Percentiles rank a stretch among this genome's conserved stretches.
These are phyloP conservation scores for Austroboletus niveus DNA, from an alignment of 1,284 basidiomycete genomes.

Conservation along the genomic window DNA sequence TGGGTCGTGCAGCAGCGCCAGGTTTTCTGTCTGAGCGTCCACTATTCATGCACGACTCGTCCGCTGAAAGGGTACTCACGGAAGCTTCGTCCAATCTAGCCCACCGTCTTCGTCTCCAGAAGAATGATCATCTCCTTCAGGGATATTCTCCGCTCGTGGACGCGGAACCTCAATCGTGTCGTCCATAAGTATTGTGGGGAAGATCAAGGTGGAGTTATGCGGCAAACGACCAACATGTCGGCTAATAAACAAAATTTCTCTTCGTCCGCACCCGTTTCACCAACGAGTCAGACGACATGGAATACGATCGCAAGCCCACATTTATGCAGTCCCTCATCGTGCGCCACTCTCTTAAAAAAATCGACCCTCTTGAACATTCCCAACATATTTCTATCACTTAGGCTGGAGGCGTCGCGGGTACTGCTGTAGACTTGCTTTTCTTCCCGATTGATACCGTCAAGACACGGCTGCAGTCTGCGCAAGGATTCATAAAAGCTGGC, in stretches of 20 bases:
- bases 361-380: constrained; percentile 9
- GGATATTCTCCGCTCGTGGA: constrained; percentile 17
- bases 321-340: constrained; percentile 38
- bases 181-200: constrained; percentile 38
- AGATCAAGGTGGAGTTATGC: too few species aligned
- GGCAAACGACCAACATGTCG: too few species aligned
- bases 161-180: constrained; percentile 46
- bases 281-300: constrained; percentile 19
- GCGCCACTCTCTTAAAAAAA: constrained; percentile 13
- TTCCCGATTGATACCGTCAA: constrained; percentile 98
- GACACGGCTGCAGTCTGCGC: constrained; percentile 86
- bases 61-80: constrained; percentile 26
- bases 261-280: too few species aligned
- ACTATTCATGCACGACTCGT: background rate
- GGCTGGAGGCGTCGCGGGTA: constrained; percentile 87
- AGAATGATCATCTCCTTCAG: constrained; percentile 31
- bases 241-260: too few species aligned
- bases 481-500: constrained; percentile 85
- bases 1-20: constrained; percentile 36
- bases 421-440: constrained; percentile 91
- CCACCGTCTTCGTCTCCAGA: constrained; percentile 59
- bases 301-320: constrained; percentile 31
- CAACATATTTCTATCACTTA: constrained; percentile 32
- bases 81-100: constrained; percentile 59
- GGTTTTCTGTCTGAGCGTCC: constrained; percentile 18